phyloP scores from a whole-genome alignment of 208 protist genomes.

The Crithidia brevicula region DNA sequence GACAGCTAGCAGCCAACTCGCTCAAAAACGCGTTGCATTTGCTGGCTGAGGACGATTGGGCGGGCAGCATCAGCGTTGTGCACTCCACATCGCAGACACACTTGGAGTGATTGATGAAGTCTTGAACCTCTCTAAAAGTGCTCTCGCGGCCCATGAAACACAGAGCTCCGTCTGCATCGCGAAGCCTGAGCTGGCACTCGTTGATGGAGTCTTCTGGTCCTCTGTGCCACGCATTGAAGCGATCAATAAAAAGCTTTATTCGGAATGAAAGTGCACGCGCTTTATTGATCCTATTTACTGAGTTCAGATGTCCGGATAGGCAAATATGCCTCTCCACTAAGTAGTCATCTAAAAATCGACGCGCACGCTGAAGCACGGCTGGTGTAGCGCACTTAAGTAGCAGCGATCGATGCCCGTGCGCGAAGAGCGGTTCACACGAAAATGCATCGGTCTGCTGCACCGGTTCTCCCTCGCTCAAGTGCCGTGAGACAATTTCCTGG shows the following conservation, averaged over 20 bases:
- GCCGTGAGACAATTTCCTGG: not conserved
- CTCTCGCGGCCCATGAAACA: not conserved
- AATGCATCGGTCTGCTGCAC: not conserved
- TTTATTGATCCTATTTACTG: not conserved
- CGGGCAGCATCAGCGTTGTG: conserved; percentile 7
- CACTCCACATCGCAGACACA: not conserved
- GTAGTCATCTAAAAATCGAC: not conserved
- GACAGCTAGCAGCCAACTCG: not conserved
- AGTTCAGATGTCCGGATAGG: not conserved
- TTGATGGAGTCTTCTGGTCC: not conserved
- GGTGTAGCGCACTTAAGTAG: not conserved
- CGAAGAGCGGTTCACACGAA: not conserved
- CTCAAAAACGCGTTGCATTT: not conserved
- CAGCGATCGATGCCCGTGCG: conserved; percentile 8
- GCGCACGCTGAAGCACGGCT: not conserved
- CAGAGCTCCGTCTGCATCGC: not conserved
- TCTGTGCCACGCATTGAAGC: conserved; percentile 1
- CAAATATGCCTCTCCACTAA: not conserved
- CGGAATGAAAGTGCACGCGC: conserved; percentile 3
- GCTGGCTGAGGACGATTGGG: not conserved
- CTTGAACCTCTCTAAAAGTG: not conserved
- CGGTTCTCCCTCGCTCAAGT: not conserved
- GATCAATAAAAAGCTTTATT: not conserved
- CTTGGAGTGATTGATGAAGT: not conserved
- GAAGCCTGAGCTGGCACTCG: conserved; percentile 12